Evolutionary conservation across 352 stramenopile genomes (phyloP).

Genomic region (Globisporangium splendens): DNA sequence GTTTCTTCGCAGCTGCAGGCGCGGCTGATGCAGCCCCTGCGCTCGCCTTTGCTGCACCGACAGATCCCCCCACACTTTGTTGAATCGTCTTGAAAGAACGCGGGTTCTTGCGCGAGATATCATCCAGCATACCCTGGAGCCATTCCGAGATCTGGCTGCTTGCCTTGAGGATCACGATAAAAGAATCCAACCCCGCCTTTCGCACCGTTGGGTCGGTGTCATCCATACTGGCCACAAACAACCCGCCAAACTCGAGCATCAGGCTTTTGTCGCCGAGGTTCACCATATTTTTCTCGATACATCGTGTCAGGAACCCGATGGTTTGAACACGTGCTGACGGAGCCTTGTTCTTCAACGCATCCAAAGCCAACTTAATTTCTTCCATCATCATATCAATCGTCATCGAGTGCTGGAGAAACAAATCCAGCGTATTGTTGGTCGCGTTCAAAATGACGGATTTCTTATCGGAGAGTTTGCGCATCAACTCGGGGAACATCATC

Average conservation of each 20-base stretch:
- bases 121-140: conserved; percentile 58
- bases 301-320: conserved; percentile 62
- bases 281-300: conserved; percentile 66
- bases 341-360: conserved; percentile 80
- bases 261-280: conserved; percentile 58
- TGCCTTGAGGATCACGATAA: conserved; percentile 55
- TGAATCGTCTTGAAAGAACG: conserved; percentile 71
- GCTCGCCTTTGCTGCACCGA: conserved; percentile 8
- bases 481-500: conserved; percentile 70
- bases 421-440: conserved; percentile 79
- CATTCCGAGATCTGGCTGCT: conserved; percentile 45
- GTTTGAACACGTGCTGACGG: conserved; percentile 74
- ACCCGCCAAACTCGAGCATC: conserved; percentile 55
- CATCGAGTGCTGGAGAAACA: conserved; percentile 79
- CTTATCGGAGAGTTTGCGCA: conserved; percentile 87
- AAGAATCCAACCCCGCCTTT: conserved; percentile 67
- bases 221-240: conserved; percentile 65
- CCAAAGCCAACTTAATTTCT: conserved; percentile 65
- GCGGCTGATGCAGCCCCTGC: conserved; percentile 17
- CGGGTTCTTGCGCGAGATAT: conserved; percentile 65
- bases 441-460: conserved; percentile 79
- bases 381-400: conserved; percentile 88
- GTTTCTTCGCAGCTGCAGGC: conserved; percentile 14
- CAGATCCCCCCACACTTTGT: conserved; percentile 30
- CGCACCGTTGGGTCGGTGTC: conserved; percentile 79